phyloP scores from a whole-genome alignment of 2,329 filamentous ascomycete species.

The Fusarium pseudocircinatum region DNA sequence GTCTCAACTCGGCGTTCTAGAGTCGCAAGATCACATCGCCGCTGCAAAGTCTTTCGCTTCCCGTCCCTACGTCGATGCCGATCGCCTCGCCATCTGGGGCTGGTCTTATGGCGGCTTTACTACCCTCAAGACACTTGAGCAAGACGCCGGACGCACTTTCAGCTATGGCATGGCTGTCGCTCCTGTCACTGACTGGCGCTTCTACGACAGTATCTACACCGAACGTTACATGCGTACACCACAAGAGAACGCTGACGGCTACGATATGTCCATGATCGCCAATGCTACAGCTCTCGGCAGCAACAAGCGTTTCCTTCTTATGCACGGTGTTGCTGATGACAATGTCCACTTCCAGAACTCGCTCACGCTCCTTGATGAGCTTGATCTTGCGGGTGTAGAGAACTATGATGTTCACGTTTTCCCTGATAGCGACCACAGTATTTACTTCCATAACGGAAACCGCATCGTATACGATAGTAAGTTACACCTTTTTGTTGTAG shows the following conservation, averaged over 20 bases:
- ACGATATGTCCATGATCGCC: slow-evolving; percentile 76
- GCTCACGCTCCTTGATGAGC: slow-evolving; percentile 83
- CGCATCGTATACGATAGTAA: slow-evolving; percentile 91
- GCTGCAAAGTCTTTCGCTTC: slow-evolving; percentile 85
- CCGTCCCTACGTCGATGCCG: slow-evolving; percentile 83
- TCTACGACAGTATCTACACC: slow-evolving; percentile 94
- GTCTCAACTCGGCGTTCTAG: slow-evolving; percentile 83
- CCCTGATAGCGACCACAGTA: slow-evolving; percentile 94
- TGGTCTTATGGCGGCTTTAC: slow-evolving; percentile 98
- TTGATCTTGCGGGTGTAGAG: slow-evolving; percentile 82
- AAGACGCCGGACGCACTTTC: slow-evolving; percentile 89
- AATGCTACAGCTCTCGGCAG: slow-evolving; percentile 77
- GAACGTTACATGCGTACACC: slow-evolving; percentile 98
- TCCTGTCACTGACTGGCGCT: slow-evolving; percentile 97
- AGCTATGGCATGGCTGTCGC: slow-evolving; percentile 98
- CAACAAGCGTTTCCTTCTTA: slow-evolving; percentile 89
- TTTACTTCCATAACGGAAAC: slow-evolving; percentile 94
- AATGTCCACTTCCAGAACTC: slow-evolving; percentile 98
- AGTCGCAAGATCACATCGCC: slow-evolving; percentile 90
- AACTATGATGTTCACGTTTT: slow-evolving; percentile 99
- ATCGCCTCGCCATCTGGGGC: slow-evolving; percentile 92
- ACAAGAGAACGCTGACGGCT: slow-evolving; percentile 81
- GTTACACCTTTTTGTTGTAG: slow-evolving; percentile 49
- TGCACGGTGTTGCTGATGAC: slow-evolving; percentile 97
- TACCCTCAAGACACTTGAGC: slow-evolving; percentile 93